A percentile compares a stretch with the other conserved stretches of the same genome.
Conservation (phyloP, 2,329 filamentous ascomycete species). For the Sporothrix pseudoabietina region DNA sequence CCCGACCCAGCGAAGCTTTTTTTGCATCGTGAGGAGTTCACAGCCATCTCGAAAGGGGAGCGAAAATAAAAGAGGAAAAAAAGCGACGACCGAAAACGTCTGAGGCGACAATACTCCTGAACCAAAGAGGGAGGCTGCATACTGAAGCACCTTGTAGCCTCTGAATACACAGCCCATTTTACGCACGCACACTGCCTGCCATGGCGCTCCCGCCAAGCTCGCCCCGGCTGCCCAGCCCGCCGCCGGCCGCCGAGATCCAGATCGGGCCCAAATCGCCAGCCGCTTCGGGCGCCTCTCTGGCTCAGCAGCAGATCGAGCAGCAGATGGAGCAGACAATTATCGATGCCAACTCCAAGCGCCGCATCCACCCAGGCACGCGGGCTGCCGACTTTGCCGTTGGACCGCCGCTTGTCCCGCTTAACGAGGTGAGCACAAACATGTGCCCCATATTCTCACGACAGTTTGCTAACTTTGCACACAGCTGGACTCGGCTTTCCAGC, state of each 20-base stretch:
- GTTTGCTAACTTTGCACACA: conserved; percentile 45
- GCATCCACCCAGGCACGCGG: conserved; percentile 90
- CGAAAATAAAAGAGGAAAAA: background rate
- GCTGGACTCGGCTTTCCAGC: conserved; percentile 96
- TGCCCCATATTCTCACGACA: background rate
- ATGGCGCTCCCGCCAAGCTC: conserved; percentile 71
- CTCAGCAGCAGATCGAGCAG: conserved; percentile 57
- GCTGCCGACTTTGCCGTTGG: conserved; percentile 91
- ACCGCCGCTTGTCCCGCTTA: conserved; percentile 81
- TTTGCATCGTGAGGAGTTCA: background rate
- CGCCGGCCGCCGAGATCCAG: conserved; percentile 92
- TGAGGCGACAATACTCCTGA: background rate
- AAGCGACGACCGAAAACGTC: background rate
- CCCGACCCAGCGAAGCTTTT: background rate
- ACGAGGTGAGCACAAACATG: conserved; percentile 63
- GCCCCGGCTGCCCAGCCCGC: conserved; percentile 90
- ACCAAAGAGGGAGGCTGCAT: background rate
- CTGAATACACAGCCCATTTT: background rate
- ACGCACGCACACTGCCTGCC: background rate
- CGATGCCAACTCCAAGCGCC: conserved; percentile 74
- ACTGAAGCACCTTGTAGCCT: background rate
- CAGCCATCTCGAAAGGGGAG: background rate
- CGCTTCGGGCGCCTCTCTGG: conserved; percentile 40
- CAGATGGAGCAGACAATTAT: conserved; percentile 65
- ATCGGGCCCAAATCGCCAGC: conserved; percentile 56